Conservation (phyloP, 2,329 filamentous ascomycete species). For the Aspergillus sp. region DNA sequence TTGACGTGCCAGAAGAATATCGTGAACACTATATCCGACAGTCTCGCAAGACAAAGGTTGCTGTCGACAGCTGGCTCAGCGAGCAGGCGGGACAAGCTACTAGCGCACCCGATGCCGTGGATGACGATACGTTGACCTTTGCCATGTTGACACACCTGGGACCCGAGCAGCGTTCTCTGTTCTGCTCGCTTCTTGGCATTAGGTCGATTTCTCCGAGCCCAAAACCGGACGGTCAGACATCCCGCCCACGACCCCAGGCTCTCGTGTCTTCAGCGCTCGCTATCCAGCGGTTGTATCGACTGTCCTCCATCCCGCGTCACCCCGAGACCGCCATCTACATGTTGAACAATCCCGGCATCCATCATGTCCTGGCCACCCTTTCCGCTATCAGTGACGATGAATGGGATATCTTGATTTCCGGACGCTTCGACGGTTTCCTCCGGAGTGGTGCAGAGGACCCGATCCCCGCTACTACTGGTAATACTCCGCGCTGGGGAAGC, state of each 20-base stretch:
- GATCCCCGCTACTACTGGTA: slow-evolving; percentile 16
- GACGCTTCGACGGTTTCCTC: slow-evolving; percentile 89
- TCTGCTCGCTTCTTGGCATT: slow-evolving; percentile 68
- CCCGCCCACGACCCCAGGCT: slow-evolving; percentile 61
- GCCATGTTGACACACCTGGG: slow-evolving; percentile 85
- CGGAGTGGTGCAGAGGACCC: slow-evolving; percentile 76
- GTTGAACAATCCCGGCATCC: slow-evolving; percentile 69
- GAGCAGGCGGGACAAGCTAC: slow-evolving; percentile 66
- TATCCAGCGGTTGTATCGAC: slow-evolving; percentile 75
- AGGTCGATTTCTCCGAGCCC: slow-evolving; percentile 54
- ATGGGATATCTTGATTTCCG: slow-evolving; percentile 91
- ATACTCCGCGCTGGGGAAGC: slow-evolving; percentile 20
- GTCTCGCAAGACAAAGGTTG: slow-evolving; percentile 83
- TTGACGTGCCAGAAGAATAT: slow-evolving; percentile 89
- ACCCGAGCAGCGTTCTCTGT: slow-evolving; percentile 65
- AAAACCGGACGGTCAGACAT: slow-evolving; percentile 50
- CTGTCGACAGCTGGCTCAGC: slow-evolving; percentile 82
- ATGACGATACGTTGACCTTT: slow-evolving; percentile 88
- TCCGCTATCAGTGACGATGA: slow-evolving; percentile 84
- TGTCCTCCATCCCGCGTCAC: slow-evolving; percentile 65
- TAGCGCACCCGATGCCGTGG: slow-evolving; percentile 76
- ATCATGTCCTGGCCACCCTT: slow-evolving; percentile 79
- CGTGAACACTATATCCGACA: slow-evolving; percentile 86
- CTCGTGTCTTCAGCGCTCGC: slow-evolving; percentile 67
- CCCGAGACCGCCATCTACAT: slow-evolving; percentile 81